Base-by-base conservation (phyloP, 148 eudicot genomes). In the Spergularia bocconei region DNA sequence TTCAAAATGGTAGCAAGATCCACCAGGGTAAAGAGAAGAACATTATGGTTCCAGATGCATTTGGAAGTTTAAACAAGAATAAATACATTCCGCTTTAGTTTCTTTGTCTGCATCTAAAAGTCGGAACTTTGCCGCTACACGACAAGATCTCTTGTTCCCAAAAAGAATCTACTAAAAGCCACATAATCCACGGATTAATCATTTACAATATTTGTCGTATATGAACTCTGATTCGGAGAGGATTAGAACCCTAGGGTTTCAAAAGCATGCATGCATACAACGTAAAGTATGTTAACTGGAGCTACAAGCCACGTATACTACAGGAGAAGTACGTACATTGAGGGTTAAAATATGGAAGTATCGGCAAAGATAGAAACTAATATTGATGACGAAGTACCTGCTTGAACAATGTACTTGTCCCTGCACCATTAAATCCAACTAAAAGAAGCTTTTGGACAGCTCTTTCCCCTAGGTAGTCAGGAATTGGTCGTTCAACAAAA, bases 361-460 rank as follows among this genome's bases (percentile, higher is more conserved):
- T 56, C 6, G 65, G 23, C n/a, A 50, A 71, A 14, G 23, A 80
- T 56, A 23, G 54, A 58, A 75, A 48, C 68, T 56, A 5, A 64
- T 48, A 29, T 69, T n/a, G 1, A 52, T 25, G 15, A 62, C 9
- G 23, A 77, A 50, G 11, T 81, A 95, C 99, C 98, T 95, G 99
- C 80, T 95, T 95, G 84, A 89, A 95, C 75, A 95, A 80, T 60
- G 99, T 95, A 82, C 97, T 92, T 63, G 99, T 90, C 66, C 99
- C 99, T 69, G 98, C 90, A 73, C 93, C 97, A 87, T 67, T 81
- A 76, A 78, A 79, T 75, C 99, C 99, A 61, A 95, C 87, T 74
- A 95, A 75, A 70, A 95, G 94, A 77, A 95, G 86, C 80, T 95
- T 95, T 74, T 89, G 92, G 60, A 87, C 84, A 73, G 85, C 78